phyloP scores from a whole-genome alignment of 2,329 filamentous ascomycete genomes.

The Fusarium sp. region DNA sequence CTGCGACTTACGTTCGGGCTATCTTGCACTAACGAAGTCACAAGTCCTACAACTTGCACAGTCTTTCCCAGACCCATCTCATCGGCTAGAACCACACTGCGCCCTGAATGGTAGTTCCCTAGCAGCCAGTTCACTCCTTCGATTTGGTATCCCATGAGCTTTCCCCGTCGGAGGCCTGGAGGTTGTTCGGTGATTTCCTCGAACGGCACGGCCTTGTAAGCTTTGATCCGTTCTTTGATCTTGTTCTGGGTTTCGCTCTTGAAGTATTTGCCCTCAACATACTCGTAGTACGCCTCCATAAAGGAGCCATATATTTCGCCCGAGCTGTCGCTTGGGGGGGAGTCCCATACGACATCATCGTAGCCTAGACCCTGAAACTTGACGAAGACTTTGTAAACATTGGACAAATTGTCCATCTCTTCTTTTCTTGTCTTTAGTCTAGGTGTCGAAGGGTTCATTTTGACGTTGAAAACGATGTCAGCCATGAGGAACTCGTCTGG shows the following conservation, averaged over 20 bases:
- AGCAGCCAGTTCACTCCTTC: constrained; percentile 96
- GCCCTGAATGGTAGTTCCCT: constrained; percentile 84
- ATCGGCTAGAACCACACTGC: constrained; percentile 92
- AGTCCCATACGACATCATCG: constrained; percentile 91
- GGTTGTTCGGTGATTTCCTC: constrained; percentile 80
- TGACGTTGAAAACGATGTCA: constrained; percentile 89
- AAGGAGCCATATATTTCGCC: constrained; percentile 82
- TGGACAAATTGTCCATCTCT: constrained; percentile 77
- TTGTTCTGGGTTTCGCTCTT: constrained; percentile 64
- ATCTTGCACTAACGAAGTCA: constrained; percentile 78
- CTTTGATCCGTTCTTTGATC: constrained; percentile 76
- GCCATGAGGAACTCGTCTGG: constrained; percentile 87
- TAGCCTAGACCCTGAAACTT: constrained; percentile 96
- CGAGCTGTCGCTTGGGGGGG: constrained; percentile 76
- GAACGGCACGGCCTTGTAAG: constrained; percentile 77
- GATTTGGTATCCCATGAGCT: constrained; percentile 93
- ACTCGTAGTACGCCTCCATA: constrained; percentile 85
- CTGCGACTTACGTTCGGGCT: constrained; percentile 61
- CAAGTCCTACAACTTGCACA: constrained; percentile 87
- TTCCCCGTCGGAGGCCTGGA: constrained; percentile 77
- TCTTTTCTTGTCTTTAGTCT: constrained; percentile 72
- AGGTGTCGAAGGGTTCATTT: constrained; percentile 63
- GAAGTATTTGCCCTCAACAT: constrained; percentile 83
- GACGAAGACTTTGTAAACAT: constrained; percentile 81
- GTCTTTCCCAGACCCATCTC: constrained; percentile 99